Conservation (phyloP, 2,329 filamentous ascomycete species). For the Cercospora brassicicola region DNA sequence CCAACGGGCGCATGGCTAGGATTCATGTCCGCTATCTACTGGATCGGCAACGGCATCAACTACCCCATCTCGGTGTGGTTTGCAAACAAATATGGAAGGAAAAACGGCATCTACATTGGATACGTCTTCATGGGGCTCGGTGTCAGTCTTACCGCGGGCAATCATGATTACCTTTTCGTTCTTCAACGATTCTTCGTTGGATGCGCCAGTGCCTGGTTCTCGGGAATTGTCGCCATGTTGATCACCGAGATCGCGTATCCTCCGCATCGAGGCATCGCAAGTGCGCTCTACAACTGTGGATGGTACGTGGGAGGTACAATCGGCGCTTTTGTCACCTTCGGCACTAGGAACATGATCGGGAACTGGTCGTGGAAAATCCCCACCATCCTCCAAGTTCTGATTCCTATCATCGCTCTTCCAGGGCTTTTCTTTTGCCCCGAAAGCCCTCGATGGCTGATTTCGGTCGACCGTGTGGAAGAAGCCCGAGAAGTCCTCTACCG, state of each 20-base stretch:
- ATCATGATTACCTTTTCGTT: constrained; percentile 42
- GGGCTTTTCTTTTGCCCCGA: constrained; percentile 30
- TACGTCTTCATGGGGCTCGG: constrained; percentile 39
- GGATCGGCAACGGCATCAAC: constrained; percentile 44
- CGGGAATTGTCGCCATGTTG: constrained; percentile 40
- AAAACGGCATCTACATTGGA: constrained; percentile 41
- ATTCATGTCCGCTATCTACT: constrained; percentile 43
- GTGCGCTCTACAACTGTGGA: constrained; percentile 40
- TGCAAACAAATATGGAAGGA: constrained; percentile 48
- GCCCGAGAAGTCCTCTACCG: constrained; percentile 60
- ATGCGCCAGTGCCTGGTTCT: constrained; percentile 38
- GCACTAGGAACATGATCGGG: constrained; percentile 24
- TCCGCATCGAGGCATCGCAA: constrained; percentile 41
- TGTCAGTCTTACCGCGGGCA: constrained; percentile 37
- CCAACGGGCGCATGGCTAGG: constrained; percentile 43
- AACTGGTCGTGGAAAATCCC: constrained; percentile 35
- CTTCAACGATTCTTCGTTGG: constrained; percentile 44
- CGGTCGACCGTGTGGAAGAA: constrained; percentile 46
- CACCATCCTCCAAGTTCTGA: constrained; percentile 29
- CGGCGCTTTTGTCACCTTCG: constrained; percentile 30
- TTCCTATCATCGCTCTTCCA: constrained; percentile 28
- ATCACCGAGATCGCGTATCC: constrained; percentile 51
- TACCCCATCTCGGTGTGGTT: constrained; percentile 43
- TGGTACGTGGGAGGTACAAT: constrained; percentile 37
- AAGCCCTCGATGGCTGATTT: constrained; percentile 32